These are phyloP conservation scores for Botrytis galanthina DNA, from an alignment of 2,329 filamentous ascomycete genomes.

Conservation along the genomic window DNA sequence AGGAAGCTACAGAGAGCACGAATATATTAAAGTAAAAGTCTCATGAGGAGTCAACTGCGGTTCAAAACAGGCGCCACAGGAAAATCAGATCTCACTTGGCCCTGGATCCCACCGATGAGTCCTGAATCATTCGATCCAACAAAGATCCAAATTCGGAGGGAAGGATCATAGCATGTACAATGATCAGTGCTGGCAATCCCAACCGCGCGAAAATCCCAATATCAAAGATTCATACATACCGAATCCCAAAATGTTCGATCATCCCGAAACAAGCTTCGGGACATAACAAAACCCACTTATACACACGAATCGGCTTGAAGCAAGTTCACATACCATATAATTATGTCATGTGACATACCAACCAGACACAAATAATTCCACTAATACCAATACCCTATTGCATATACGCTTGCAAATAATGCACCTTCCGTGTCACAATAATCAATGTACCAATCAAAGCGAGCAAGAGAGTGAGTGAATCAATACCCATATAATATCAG, in stretches of 20 bases:
- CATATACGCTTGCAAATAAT: neutral
- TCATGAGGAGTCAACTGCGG: too few relatives aligned
- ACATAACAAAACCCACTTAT: too few relatives aligned
- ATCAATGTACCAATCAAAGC: neutral
- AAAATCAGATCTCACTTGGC: neutral
- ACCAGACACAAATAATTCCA: neutral
- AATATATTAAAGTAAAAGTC: neutral
- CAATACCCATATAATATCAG: too few relatives aligned
- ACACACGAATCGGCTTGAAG: neutral
- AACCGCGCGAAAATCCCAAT: neutral
- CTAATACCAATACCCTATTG: neutral
- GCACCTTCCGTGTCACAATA: neutral
- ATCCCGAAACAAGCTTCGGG: neutral
- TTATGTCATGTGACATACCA: neutral
- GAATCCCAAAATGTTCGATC: neutral
- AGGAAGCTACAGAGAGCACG: neutral
- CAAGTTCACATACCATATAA: neutral
- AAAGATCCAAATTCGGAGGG: neutral
- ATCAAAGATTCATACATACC: neutral
- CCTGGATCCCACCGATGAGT: too few relatives aligned
- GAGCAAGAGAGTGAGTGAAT: neutral
- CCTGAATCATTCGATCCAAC: too few relatives aligned
- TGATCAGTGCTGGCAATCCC: neutral
- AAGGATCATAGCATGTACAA: neutral
- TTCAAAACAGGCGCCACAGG: neutral